Base-by-base conservation (phyloP, 164 flowering plant genomes). In the Kingdonia uniflora region DNA sequence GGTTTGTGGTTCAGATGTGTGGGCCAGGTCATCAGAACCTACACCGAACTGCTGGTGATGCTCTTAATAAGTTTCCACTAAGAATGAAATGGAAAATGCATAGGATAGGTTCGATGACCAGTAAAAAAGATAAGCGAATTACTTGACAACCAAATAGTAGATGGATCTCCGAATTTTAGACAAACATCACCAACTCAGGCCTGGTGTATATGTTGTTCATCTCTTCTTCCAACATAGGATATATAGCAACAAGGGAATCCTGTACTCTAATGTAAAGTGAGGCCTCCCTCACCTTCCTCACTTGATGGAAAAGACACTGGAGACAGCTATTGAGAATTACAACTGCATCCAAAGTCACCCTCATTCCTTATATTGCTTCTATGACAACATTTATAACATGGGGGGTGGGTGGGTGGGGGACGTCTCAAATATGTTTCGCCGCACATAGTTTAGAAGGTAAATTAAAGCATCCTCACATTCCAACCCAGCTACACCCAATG, bases 331-430 rank as follows among this genome's bases (percentile, higher is more conserved):
- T 91, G 20, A 91, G 74, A 14, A 91, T 69, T 33, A 77, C 68
- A 19, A 95, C 89, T 12, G 98, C 69, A 21, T 96, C 98, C 65
- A 91, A 58, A 6, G 98, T 96, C 29, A 91, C 98, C 63, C 98
- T 73, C 96, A 91, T 91, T 42, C 98, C 98, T 70, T 91, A 96
- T 44, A 87, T 82, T 19, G 97, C 97, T 71, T 85, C 97, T 88
- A 77, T 87, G 14, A 91, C 96, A 16, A 95, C 95, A 65, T 91
- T 91, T 15, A 91, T 91, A 20, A 91, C 96, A 59, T 91, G 98
- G 4, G 96, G n/a, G n/a, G n/a, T n/a, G n/a, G n/a, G n/a, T n/a
- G n/a, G n/a, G n/a, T n/a, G n/a, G n/a, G 96, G 0, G 98, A 91
- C 5, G 98, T 91, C 79, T 91, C 98, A 52, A 91, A 91, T 17